These are phyloP conservation scores for Penicillium dipodomyicola DNA, from an alignment of 495 filamentous ascomycete species.

Conservation along the genomic window DNA sequence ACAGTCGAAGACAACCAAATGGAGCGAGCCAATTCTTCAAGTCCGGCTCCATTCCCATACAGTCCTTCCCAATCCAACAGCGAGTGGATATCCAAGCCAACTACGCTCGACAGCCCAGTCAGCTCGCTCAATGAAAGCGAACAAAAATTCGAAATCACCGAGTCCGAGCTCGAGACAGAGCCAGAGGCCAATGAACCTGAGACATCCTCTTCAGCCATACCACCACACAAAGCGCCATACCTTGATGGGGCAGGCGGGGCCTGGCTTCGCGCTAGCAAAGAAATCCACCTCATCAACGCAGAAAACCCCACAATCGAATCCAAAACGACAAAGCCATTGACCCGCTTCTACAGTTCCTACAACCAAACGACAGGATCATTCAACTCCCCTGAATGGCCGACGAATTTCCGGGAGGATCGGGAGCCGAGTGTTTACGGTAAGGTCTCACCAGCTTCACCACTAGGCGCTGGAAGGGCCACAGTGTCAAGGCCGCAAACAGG, in stretches of 20 bases:
- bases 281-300: conserved; percentile 9
- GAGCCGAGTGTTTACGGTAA: neutral
- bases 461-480: neutral
- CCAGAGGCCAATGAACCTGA: neutral
- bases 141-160: neutral
- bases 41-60: conserved; percentile 22
- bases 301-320: neutral
- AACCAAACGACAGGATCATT: neutral
- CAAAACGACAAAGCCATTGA: neutral
- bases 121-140: neutral
- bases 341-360: conserved; percentile 4
- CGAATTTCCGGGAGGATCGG: conserved; percentile 5
- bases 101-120: neutral
- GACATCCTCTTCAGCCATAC: conserved; percentile 1
- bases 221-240: neutral
- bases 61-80: conserved; percentile 20
- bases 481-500: neutral
- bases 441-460: neutral
- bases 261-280: conserved; percentile 20
- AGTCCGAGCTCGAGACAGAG: neutral
- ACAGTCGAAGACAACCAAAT: conserved; percentile 7
- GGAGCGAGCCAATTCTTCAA: conserved; percentile 19
- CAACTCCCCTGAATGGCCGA: neutral
- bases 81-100: conserved; percentile 7
- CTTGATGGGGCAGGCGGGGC: conserved; percentile 17